Conservation (phyloP, 495 filamentous ascomycete species). For the Neurospora sublineolata region DNA sequence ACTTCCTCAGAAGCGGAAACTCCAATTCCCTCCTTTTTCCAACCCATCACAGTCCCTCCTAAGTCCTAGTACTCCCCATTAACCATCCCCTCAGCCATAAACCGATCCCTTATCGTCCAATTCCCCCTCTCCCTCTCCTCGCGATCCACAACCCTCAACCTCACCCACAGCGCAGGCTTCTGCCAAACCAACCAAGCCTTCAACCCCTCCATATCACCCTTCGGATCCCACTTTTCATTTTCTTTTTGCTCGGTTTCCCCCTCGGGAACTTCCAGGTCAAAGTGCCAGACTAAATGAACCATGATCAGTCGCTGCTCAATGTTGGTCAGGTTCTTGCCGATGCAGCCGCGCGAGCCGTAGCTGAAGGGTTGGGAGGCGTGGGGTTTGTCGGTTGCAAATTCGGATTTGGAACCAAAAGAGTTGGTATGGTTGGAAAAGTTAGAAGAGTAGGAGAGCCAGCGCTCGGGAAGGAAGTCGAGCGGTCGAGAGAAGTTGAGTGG, state of each 20-base stretch:
- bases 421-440: neutral
- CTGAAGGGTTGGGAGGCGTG: constrained; percentile 28
- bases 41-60: neutral
- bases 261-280: neutral
- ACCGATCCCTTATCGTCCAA: neutral
- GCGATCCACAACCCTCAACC: neutral
- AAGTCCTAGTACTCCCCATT: neutral
- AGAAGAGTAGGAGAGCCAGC: constrained; percentile 28
- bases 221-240: neutral
- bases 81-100: neutral
- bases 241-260: neutral
- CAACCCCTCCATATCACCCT: constrained; percentile 2
- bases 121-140: neutral
- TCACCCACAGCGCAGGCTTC: constrained; percentile 3
- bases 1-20: neutral
- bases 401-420: constrained; percentile 3
- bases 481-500: constrained; percentile 24
- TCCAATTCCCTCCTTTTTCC: neutral
- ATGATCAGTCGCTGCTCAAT: constrained; percentile 10
- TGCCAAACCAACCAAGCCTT: constrained; percentile 5
- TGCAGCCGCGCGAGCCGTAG: constrained; percentile 32
- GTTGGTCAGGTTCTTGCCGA: constrained; percentile 35
- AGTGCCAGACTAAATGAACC: constrained; percentile 3
- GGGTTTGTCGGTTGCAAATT: constrained; percentile 8
- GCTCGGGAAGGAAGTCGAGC: constrained; percentile 30